Conservation (phyloP, 2,329 filamentous ascomycete species). For the Akanthomyces lecanii region DNA sequence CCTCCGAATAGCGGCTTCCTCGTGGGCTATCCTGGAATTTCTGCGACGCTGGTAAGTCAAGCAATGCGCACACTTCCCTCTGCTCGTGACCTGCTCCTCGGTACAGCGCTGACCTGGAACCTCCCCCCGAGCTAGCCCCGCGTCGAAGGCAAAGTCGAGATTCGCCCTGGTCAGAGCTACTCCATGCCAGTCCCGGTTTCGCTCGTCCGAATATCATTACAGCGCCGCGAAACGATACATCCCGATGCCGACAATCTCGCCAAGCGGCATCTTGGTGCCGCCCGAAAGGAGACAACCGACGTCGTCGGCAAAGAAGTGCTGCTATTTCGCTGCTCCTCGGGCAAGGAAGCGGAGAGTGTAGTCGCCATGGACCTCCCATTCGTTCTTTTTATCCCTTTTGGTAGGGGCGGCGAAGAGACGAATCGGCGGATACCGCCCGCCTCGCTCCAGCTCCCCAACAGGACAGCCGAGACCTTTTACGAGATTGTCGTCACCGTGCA, state of each 20-base stretch:
- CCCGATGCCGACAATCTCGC: conserved; percentile 91
- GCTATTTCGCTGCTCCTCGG: conserved; percentile 78
- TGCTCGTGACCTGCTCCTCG: background rate
- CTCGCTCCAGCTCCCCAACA: conserved; percentile 81
- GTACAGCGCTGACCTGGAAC: conserved; percentile 21
- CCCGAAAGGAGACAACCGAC: conserved; percentile 84
- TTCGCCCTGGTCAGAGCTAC: conserved; percentile 78
- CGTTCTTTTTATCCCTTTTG: conserved; percentile 94
- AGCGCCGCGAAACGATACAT: conserved; percentile 92
- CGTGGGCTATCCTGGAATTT: conserved; percentile 96
- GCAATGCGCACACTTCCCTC: conserved; percentile 18
- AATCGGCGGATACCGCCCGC: conserved; percentile 88
- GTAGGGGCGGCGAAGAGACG: conserved; percentile 82
- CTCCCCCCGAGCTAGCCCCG: conserved; percentile 61
- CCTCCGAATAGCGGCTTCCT: conserved; percentile 96
- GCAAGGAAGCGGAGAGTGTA: conserved; percentile 81
- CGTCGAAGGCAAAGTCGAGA: conserved; percentile 97
- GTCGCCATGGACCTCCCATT: conserved; percentile 97
- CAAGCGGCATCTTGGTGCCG: conserved; percentile 85
- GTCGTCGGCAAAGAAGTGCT: conserved; percentile 95
- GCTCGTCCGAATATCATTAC: conserved; percentile 88
- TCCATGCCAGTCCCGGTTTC: conserved; percentile 88
- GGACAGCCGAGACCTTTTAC: conserved; percentile 96
- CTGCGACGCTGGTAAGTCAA: conserved; percentile 81
- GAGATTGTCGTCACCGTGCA: conserved; percentile 95